Percentiles rank a stretch among this genome's conserved stretches.
Evolutionary conservation across 2,329 filamentous ascomycete species (phyloP).

Genomic region (Macroventuria anomochaeta): DNA sequence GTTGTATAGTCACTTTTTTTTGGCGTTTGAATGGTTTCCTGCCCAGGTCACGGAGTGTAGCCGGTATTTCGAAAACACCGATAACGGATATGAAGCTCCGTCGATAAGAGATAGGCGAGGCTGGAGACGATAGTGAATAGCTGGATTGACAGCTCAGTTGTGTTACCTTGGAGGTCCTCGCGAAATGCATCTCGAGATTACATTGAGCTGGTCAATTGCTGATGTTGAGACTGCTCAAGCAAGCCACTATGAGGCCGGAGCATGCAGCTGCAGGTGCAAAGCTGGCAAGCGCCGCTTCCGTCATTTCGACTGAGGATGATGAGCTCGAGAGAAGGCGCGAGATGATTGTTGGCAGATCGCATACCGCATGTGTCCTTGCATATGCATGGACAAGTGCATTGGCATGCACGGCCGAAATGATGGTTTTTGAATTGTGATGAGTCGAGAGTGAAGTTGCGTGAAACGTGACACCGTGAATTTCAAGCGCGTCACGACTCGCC

Average conservation of each 20-base stretch:
- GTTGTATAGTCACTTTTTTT: no score
- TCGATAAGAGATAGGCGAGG: slow-evolving; percentile 15
- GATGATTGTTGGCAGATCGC: not conserved
- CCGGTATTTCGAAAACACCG: no score
- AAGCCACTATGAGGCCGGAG: not conserved
- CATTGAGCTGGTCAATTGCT: not conserved
- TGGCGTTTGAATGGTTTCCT: no score
- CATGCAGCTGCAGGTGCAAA: not conserved
- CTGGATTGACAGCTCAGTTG: not conserved
- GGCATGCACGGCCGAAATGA: not conserved
- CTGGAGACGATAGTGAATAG: not conserved
- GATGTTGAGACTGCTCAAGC: not conserved
- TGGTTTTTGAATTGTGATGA: not conserved
- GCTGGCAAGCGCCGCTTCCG: not conserved
- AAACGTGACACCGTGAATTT: slow-evolving; percentile 35
- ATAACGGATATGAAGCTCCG: not conserved
- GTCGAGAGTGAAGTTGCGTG: not conserved
- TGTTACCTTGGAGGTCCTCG: not conserved
- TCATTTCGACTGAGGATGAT: no score
- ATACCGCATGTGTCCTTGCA: not conserved
- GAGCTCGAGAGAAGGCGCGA: not conserved
- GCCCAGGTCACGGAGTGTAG: no score
- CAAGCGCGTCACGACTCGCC: slow-evolving; percentile 5
- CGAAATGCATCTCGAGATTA: not conserved
- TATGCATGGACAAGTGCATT: not conserved